phyloP scores from a whole-genome alignment of 2,329 filamentous ascomycete species.

The Pseudonectria buxi region DNA sequence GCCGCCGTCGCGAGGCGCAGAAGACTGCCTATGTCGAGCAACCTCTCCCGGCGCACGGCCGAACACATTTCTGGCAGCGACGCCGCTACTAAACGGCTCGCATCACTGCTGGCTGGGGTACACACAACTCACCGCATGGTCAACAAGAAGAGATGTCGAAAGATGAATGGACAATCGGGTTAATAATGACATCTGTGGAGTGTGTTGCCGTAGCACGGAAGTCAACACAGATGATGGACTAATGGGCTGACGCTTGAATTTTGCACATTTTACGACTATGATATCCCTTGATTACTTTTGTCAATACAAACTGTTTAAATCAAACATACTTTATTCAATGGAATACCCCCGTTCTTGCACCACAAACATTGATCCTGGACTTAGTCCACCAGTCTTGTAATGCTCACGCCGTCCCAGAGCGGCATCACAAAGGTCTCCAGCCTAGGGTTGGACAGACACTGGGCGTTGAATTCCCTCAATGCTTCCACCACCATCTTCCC shows the following conservation, averaged over 20 bases:
- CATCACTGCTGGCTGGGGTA: neutral
- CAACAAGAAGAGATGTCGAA: too few relatives aligned
- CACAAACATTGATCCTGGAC: neutral
- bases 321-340: neutral
- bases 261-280: neutral
- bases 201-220: too few relatives aligned
- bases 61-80: constrained; percentile 13
- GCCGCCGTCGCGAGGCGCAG: constrained; percentile 22
- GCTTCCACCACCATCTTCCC: constrained; percentile 16
- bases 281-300: constrained; percentile 1
- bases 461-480: constrained; percentile 30
- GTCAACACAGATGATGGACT: too few relatives aligned
- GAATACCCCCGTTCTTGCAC: neutral
- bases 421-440: constrained; percentile 36
- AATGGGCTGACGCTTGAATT: neutral
- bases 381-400: constrained; percentile 34
- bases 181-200: constrained; percentile 10
- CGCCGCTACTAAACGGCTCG: neutral
- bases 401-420: constrained; percentile 36
- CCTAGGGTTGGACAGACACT: constrained; percentile 25
- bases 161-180: too few relatives aligned
- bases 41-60: constrained; percentile 7
- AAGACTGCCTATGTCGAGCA: constrained; percentile 19
- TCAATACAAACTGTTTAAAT: neutral
- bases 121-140: neutral